phyloP scores from a whole-genome alignment of 73 alveolate genomes.

The Blepharisma japonicum region DNA sequence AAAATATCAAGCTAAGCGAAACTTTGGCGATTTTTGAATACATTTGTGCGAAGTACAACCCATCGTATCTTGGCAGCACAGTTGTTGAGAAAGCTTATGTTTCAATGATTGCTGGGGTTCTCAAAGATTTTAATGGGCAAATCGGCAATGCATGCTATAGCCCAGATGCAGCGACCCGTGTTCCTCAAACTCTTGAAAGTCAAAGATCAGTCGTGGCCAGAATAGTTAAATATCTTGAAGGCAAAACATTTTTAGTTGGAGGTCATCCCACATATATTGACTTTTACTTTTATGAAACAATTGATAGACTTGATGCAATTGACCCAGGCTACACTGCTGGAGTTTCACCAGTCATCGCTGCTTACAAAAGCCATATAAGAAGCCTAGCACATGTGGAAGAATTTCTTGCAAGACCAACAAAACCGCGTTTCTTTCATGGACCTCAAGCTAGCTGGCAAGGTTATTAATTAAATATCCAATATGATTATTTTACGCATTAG shows the following conservation, averaged over 20 bases:
- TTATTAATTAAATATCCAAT: too few relatives aligned
- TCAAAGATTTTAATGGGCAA: conserved; percentile 20
- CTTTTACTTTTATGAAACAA: conserved; percentile 32
- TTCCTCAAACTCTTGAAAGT: neutral
- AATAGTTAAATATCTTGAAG: conserved; percentile 27
- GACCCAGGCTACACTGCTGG: too few relatives aligned
- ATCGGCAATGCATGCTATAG: neutral
- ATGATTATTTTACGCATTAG: too few relatives aligned
- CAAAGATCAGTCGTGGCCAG: neutral
- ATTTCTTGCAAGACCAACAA: too few relatives aligned
- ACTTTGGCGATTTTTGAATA: conserved; percentile 37
- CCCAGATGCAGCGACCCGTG: conserved; percentile 22
- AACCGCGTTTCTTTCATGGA: too few relatives aligned
- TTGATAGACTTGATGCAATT: conserved; percentile 31
- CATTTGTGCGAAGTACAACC: conserved; percentile 35
- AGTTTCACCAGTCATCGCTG: too few relatives aligned
- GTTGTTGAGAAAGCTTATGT: conserved; percentile 31
- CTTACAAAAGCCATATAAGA: too few relatives aligned
- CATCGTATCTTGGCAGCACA: conserved; percentile 37
- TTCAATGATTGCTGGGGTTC: conserved; percentile 29
- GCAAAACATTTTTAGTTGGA: conserved; percentile 32
- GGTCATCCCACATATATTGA: conserved; percentile 33
- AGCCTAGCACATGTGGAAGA: too few relatives aligned
- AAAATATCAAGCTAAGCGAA: conserved; percentile 37
- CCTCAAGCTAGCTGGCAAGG: too few relatives aligned